Conservation (phyloP, 352 stramenopile genomes). For the Globisporangium iwayamae region DNA sequence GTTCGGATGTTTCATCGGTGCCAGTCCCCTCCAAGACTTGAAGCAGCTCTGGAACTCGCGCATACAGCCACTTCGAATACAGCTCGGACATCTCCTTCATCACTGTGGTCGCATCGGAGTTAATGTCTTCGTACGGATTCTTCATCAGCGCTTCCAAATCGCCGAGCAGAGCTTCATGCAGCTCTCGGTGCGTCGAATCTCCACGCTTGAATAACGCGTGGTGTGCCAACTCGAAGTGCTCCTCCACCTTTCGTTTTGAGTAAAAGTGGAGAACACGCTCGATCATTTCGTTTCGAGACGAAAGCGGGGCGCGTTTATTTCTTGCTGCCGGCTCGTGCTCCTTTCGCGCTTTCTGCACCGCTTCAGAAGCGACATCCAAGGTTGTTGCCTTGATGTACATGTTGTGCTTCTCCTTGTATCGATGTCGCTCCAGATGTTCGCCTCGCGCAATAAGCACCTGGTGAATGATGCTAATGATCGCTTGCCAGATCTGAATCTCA, state of each 20-base stretch:
- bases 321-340: constrained; percentile 10
- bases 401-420: constrained; percentile 46
- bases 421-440: constrained; percentile 36
- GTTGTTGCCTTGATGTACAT: constrained; percentile 47
- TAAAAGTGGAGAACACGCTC: constrained; percentile 66
- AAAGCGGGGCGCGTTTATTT: constrained; percentile 28
- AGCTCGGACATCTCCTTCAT: constrained; percentile 52
- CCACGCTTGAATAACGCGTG: constrained; percentile 27
- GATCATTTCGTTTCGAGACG: constrained; percentile 68
- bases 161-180: constrained; percentile 40
- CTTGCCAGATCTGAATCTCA: constrained; percentile 54
- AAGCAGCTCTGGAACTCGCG: constrained; percentile 36
- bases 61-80: constrained; percentile 54
- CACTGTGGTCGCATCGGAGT: constrained; percentile 30
- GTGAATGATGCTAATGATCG: constrained; percentile 41
- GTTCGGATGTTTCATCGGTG: constrained; percentile 15
- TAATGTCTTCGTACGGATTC: constrained; percentile 56
- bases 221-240: constrained; percentile 60
- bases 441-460: constrained; percentile 58
- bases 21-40: constrained; percentile 36
- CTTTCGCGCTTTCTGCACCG: constrained; percentile 28
- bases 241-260: constrained; percentile 47
- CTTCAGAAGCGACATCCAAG: constrained; percentile 46
- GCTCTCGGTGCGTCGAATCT: constrained; percentile 16
- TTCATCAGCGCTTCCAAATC: constrained; percentile 52